Percentiles rank a stretch among this genome's conserved stretches.
These are phyloP conservation scores for Tulasnella sp. DNA, from an alignment of 768 basidiomycete species.

Conservation along the genomic window DNA sequence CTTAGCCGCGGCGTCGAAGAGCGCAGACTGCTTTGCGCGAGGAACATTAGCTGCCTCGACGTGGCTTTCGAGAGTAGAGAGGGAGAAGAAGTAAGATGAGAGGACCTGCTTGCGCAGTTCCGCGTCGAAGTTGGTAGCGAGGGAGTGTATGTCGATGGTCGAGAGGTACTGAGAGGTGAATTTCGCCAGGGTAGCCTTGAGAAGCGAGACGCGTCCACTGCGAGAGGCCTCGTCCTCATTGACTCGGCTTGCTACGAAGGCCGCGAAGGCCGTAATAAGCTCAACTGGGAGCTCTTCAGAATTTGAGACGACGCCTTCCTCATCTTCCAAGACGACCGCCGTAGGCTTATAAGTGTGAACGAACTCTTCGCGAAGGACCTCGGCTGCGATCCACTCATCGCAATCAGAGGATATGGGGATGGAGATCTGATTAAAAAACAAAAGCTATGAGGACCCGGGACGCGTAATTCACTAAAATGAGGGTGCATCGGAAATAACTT, in stretches of 20 bases:
- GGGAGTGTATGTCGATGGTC: conserved; percentile 62
- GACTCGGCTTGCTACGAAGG: conserved; percentile 57
- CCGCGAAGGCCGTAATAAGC: conserved; percentile 74
- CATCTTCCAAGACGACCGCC: conserved; percentile 34
- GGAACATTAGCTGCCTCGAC: conserved; percentile 45
- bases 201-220: conserved; percentile 42
- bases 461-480: conserved; percentile 1
- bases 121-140: conserved; percentile 62
- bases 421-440: conserved; percentile 44
- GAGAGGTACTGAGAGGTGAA: conserved; percentile 70
- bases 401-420: conserved; percentile 74
- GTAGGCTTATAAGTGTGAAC: conserved; percentile 36
- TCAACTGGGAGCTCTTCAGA: conserved; percentile 36
- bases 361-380: conserved; percentile 86
- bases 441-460: background rate
- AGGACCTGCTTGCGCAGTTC: conserved; percentile 71
- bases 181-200: conserved; percentile 62
- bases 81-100: conserved; percentile 66
- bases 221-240: conserved; percentile 21
- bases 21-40: conserved; percentile 49
- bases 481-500: background rate
- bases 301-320: conserved; percentile 42
- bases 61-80: conserved; percentile 54
- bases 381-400: conserved; percentile 87
- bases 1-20: conserved; percentile 50